phyloP scores from a whole-genome alignment of 2,329 filamentous ascomycete genomes.

The Monosporascus sp. region DNA sequence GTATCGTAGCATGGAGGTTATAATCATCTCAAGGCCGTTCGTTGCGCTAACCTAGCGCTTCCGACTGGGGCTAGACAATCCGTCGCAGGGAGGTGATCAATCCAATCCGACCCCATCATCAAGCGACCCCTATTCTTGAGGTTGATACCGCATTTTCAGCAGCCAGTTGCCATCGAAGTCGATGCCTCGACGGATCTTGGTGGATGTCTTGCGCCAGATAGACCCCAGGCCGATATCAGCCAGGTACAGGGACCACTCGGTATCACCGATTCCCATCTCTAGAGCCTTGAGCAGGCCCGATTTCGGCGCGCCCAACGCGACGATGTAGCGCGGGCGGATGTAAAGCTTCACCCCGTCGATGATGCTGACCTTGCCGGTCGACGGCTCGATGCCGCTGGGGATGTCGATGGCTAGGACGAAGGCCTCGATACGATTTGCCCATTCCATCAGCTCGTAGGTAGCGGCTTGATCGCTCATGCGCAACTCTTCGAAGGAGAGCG shows the following conservation, averaged over 20 bases:
- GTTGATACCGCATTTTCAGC: slow-evolving; percentile 57
- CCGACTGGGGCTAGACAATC: no score
- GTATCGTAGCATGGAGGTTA: no score
- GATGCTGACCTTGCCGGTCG: slow-evolving; percentile 59
- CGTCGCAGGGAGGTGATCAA: no score
- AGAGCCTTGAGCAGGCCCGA: slow-evolving; percentile 76
- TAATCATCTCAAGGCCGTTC: no score
- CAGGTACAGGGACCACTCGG: slow-evolving; percentile 73
- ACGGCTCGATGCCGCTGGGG: slow-evolving; percentile 81
- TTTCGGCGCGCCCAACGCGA: slow-evolving; percentile 83
- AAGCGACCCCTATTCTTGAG: not conserved
- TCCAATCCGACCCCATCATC: no score
- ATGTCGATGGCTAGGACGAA: slow-evolving; percentile 84
- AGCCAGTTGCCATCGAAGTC: slow-evolving; percentile 89
- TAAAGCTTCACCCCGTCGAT: slow-evolving; percentile 75
- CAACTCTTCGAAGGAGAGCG: slow-evolving; percentile 83
- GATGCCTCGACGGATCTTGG: slow-evolving; percentile 74
- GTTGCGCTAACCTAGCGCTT: no score
- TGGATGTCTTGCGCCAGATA: slow-evolving; percentile 79
- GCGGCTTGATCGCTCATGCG: slow-evolving; percentile 75
- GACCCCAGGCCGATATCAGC: slow-evolving; percentile 83
- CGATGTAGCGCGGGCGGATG: slow-evolving; percentile 74
- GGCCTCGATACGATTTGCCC: slow-evolving; percentile 83
- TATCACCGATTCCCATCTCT: slow-evolving; percentile 49
- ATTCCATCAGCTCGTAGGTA: slow-evolving; percentile 85